Conservation (phyloP, 345 rosid species). For the Excoecaria cochinchinensis region DNA sequence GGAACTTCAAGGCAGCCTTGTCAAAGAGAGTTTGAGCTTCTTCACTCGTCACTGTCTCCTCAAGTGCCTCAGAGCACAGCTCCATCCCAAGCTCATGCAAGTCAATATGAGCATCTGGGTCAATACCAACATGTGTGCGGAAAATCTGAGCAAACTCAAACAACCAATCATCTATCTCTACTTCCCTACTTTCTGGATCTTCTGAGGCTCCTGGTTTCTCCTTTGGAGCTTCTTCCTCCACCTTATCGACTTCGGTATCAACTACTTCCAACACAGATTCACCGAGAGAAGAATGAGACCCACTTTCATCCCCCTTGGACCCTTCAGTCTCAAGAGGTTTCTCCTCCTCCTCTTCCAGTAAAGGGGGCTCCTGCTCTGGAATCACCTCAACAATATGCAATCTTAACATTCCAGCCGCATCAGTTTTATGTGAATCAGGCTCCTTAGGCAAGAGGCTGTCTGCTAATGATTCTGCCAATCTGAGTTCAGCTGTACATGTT, state of each 20-base stretch:
- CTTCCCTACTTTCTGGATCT: constrained; percentile 74
- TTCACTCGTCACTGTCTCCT: constrained; percentile 91
- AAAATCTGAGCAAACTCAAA: constrained; percentile 96
- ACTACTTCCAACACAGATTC: constrained; percentile 49
- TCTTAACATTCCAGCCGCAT: constrained; percentile 67
- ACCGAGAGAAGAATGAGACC: constrained; percentile 46
- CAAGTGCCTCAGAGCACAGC: constrained; percentile 93
- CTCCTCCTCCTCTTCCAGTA: constrained; percentile 75
- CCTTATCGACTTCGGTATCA: constrained; percentile 50
- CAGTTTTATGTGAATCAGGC: constrained; percentile 53
- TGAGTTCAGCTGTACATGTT: constrained; percentile 73
- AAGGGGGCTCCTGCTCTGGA: constrained; percentile 85
- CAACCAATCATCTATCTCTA: constrained; percentile 98
- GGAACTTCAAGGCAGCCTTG: constrained; percentile 89
- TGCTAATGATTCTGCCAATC: constrained; percentile 65
- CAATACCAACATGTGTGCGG: constrained; percentile 84
- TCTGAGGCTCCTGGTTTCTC: constrained; percentile 56
- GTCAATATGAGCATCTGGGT: constrained; percentile 93
- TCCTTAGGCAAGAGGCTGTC: constrained; percentile 56
- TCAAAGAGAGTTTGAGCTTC: constrained; percentile 86
- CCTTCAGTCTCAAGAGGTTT: constrained; percentile 57
- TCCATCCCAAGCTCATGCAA: constrained; percentile 98
- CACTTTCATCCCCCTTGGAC: constrained; percentile 54
- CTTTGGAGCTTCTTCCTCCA: constrained; percentile 48
- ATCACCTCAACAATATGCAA: constrained; percentile 87